Evolutionary conservation across 345 rosid genomes (phyloP).

Genomic region (Crucihimalaya himalaica): DNA sequence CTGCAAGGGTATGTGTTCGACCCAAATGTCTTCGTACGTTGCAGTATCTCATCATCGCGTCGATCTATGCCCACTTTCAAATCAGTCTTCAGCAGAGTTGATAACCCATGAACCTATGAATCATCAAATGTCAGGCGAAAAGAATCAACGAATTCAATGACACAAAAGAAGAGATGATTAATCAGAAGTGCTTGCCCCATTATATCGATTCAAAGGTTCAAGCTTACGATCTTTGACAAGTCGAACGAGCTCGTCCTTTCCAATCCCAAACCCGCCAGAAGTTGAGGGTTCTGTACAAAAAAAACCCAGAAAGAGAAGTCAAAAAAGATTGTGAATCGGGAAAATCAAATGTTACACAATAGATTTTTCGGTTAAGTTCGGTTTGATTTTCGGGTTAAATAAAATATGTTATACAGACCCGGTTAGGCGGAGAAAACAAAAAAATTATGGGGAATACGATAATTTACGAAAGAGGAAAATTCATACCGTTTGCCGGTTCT

Average conservation of each 20-base stretch:
- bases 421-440: neutral
- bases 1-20: slow-evolving; percentile 72
- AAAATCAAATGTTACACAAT: too few species aligned
- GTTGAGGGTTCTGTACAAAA: neutral
- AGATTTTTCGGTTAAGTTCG: neutral
- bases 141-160: neutral
- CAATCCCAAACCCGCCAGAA: slow-evolving; percentile 56
- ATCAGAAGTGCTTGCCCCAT: slow-evolving; percentile 49
- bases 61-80: slow-evolving; percentile 52
- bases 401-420: neutral
- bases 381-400: neutral
- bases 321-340: too few species aligned
- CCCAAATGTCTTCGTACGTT: slow-evolving; percentile 65
- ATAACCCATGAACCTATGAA: slow-evolving; percentile 58
- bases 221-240: slow-evolving; percentile 55
- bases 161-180: neutral
- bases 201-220: slow-evolving; percentile 51
- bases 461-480: too few species aligned
- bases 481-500: neutral
- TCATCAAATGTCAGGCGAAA: slow-evolving; percentile 9
- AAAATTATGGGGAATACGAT: too few species aligned
- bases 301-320: too few species aligned
- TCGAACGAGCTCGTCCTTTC: slow-evolving; percentile 55
- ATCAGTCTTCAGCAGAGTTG: slow-evolving; percentile 52
- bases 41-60: slow-evolving; percentile 53